Evolutionary conservation across 2,329 filamentous ascomycete species (phyloP).

Genomic region (Colletotrichum liriopes): DNA sequence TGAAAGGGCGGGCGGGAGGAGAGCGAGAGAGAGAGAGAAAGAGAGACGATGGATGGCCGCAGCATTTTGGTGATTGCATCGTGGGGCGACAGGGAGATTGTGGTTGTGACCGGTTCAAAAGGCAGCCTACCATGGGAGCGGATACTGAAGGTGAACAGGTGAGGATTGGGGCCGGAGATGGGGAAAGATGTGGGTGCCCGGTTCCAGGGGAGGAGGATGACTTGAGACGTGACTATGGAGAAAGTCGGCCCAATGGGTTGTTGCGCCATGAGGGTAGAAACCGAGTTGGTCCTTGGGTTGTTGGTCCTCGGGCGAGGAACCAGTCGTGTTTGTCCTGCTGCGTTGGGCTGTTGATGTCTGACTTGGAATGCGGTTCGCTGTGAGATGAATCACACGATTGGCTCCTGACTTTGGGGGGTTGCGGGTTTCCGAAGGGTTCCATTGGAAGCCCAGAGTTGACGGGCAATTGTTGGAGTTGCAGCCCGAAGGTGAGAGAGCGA

Average conservation of each 20-base stretch:
- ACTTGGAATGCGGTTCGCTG: slow-evolving; percentile 27
- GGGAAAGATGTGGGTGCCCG: slow-evolving; percentile 3
- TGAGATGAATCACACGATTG: slow-evolving; percentile 27
- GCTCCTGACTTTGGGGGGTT: slow-evolving; percentile 7
- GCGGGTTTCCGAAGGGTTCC: slow-evolving; percentile 6
- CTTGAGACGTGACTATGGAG: neutral
- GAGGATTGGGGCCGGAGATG: slow-evolving; percentile 5
- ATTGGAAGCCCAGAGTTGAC: neutral
- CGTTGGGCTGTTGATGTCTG: slow-evolving; percentile 38
- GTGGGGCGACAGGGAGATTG: slow-evolving; percentile 23
- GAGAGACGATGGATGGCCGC: slow-evolving; percentile 10
- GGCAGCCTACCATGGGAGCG: slow-evolving; percentile 8
- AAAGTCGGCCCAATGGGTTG: neutral
- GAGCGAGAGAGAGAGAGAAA: slow-evolving; percentile 16
- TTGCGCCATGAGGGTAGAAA: neutral
- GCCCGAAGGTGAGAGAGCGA: slow-evolving; percentile 27
- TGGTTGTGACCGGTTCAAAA: slow-evolving; percentile 32
- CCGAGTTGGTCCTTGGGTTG: neutral
- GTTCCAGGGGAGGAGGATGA: neutral
- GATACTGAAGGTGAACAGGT: slow-evolving; percentile 22
- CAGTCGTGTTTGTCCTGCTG: neutral
- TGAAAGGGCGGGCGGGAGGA: slow-evolving; percentile 5
- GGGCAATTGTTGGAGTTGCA: slow-evolving; percentile 8
- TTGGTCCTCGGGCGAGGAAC: neutral
- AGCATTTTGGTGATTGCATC: slow-evolving; percentile 22